Evolutionary conservation across 805 yeast genomes (phyloP), one percentile per base, ranked within the genome.

Genomic region (Millerago galiae): DNA sequence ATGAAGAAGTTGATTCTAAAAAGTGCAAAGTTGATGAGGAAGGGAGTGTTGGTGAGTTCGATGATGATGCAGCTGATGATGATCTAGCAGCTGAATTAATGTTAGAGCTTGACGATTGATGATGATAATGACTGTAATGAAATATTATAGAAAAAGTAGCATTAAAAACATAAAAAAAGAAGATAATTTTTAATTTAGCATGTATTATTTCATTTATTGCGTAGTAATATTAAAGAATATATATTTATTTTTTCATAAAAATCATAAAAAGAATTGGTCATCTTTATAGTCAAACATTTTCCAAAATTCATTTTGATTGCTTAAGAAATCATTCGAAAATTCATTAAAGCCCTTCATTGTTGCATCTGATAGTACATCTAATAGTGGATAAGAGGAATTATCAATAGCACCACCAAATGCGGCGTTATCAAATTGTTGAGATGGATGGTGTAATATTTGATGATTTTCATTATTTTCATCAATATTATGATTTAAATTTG

Each of bases 61-160:
- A 56, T 17, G 48, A 44, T 29, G 60, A 56, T 21, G 59, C 50
- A 3, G 58, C 53, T 35, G 59, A 55, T 35, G 62, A 58, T 35
- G 62, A 58, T 9, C 46, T 60, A 16, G 65, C 61, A 13, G 59
- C 59, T 6, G 65, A 60, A 38, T 40, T 60, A 35, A 57, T 58
- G 56, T 44, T 51, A 25, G 63, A 50, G 7, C 47, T 59, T 14
- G 61, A 58, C 26, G 53, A 29, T 29, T 29, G 32, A 45, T 13
- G 52, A 51, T 16, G 47, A 41, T 11, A n/a, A n/a, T n/a, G 42
- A 38, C 15, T 34, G 35, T 28, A 32, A 40, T 31, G 33, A 35
- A 37, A 30, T 24, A 37, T n/a, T 37, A n/a, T 35, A 8, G 10
- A n/a, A 25, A 6, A 24, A 14, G 5, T 8, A 21, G 24, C 24